Base-by-base conservation (phyloP, 768 basidiomycete genomes). In the Boletus reticuloceps region DNA sequence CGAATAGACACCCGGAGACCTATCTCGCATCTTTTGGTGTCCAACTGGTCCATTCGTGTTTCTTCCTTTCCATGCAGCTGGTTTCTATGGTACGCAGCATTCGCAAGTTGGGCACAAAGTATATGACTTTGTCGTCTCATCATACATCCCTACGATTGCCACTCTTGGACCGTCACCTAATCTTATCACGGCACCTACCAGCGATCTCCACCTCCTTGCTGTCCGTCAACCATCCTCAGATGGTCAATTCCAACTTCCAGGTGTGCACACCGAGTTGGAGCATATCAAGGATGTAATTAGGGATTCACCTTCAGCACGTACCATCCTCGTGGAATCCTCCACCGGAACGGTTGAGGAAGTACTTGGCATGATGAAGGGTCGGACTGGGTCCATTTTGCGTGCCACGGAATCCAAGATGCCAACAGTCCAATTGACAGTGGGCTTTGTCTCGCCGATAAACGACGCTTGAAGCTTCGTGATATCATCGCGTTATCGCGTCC, bases 321-420 rank as follows among this genome's bases (percentile, higher is more conserved):
- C 29, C 19, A 36, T 12, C 19, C 27, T 59, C 6, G 27, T 46
- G 12, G 55, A 59, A 13, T 41, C 51, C 3, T 34, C 47, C 10
- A 5, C 13, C 10, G 51, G 51, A 6, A 57, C 51, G 10, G 43
- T 53, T 5, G 76, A 51, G 5, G 49, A 58, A 37, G 40, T 58
- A 1, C 49, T 55, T 13, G 1, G 16, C 11, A 16, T 47, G 54
- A 55, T 55, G 49, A 55, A 46, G 29, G 43, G 0, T 13, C 48
- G 1, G 25, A 52, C 29, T 52, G 50, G 56, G 56, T 50, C 10
- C 47, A 38, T 29, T 49, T 34, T 27, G 17, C 40, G 14, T 54
- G 10, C 27, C 48, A 47, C 12, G 47, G 40, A 6, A 36, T 54
- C 17, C 45, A 49, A 5, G 20, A 42, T 42, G 16, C 8, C 19